These are phyloP conservation scores for Asparagopsis taxiformis DNA, from an alignment of 31 red algal genomes.

Conservation along the genomic window DNA sequence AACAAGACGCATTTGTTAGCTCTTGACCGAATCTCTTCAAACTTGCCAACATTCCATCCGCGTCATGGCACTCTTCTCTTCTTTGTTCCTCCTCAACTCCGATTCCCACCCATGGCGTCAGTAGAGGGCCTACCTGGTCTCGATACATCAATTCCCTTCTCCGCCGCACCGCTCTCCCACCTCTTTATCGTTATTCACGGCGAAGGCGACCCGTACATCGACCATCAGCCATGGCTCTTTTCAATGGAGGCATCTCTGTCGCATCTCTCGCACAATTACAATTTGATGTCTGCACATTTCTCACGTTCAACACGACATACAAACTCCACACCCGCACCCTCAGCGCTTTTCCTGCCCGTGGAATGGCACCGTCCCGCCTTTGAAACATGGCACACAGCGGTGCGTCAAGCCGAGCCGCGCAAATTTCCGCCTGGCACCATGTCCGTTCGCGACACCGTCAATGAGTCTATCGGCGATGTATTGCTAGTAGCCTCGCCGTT, in stretches of 20 bases:
- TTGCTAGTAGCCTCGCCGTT: slow-evolving; percentile 46
- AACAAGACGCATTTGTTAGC: too few relatives aligned
- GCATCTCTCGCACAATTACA: slow-evolving; percentile 29
- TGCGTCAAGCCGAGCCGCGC: slow-evolving; percentile 40
- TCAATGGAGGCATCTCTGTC: slow-evolving; percentile 41
- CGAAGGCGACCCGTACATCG: slow-evolving; percentile 55
- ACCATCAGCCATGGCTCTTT: slow-evolving; percentile 54
- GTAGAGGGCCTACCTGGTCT: slow-evolving; percentile 47
- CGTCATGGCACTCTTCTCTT: too few relatives aligned
- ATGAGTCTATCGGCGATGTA: slow-evolving; percentile 47
- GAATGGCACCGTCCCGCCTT: slow-evolving; percentile 65
- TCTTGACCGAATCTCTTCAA: too few relatives aligned
- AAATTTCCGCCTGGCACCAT: background rate
- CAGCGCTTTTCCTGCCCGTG: slow-evolving; percentile 54
- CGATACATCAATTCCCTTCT: slow-evolving; percentile 48
- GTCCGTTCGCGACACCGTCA: slow-evolving; percentile 38
- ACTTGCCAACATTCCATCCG: too few relatives aligned
- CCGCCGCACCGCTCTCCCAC: slow-evolving; percentile 36
- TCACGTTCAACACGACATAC: slow-evolving; percentile 14
- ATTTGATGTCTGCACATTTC: slow-evolving; percentile 10
- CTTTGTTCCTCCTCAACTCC: background rate
- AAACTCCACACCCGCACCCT: background rate
- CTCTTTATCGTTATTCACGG: slow-evolving; percentile 59
- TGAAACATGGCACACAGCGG: slow-evolving; percentile 52
- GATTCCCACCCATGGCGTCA: background rate